Evolutionary conservation across 352 stramenopile genomes (phyloP), one percentile per base, ranked within the genome.

Genomic region (Phytophthora tubulina): DNA sequence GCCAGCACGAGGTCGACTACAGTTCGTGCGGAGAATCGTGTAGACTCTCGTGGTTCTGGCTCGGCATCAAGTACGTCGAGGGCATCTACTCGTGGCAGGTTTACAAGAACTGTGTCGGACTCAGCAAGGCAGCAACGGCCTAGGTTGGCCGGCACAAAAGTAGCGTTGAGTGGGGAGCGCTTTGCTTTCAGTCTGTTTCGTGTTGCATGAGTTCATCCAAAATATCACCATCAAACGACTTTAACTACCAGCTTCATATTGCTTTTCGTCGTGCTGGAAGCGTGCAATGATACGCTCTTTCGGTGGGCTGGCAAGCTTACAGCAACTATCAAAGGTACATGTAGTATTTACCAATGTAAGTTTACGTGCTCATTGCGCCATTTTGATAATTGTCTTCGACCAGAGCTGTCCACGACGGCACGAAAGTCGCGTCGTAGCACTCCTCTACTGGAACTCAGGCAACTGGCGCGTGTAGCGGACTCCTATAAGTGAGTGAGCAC

Each of bases 1-100:
- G 75, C 21, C 39, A 73, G 41, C 77, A 87, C 56, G 17, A 73
- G 33, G 44, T 90, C 45, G 76, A 90, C 77, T 90, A 88, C 68
- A 82, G 70, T 50, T 65, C 59, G 46, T 88, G 82, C 55, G 77
- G 78, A 38, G 63, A 80, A 15, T 51, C 42, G 41, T 90, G 82
- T 58, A 80, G 51, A 44, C 70, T 90, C 38, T 66, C 58, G 41
- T 90, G 80, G 79, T 89, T 85, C 63, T 89, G 81, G 81, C 79
- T 89, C 35, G 79, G 79, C 21, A 62, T 89, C 56, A 81, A 81
- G 33, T 89, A 80, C 63, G 50, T 81, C 42, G 73, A 85, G 36
- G 73, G 74, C 38, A 63, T 74, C 7, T 89, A 84, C 70, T 89
- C 81, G 60, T 89, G 81, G 81, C 81, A 89, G 54, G 79, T 89